Evolutionary conservation across 2,329 filamentous ascomycete species (phyloP).

Genomic region (Phyllosticta capitalensis): DNA sequence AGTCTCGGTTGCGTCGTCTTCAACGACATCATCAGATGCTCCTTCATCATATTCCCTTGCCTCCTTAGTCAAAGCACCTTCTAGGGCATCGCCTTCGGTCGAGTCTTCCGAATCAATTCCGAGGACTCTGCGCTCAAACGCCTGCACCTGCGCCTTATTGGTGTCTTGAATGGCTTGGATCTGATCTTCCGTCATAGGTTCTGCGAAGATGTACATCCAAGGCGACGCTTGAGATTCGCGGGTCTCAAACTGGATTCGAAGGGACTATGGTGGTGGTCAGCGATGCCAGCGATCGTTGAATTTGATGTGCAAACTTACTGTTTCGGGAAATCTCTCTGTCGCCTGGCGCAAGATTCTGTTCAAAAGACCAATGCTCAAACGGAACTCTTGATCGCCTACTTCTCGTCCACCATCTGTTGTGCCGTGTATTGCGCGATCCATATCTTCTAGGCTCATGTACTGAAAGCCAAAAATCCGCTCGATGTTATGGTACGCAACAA

Average conservation of each 20-base stretch:
- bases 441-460: slow-evolving; percentile 76
- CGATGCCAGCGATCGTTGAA: not conserved
- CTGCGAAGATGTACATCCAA: slow-evolving; percentile 82
- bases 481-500: slow-evolving; percentile 92
- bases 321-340: slow-evolving; percentile 62
- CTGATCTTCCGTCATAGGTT: slow-evolving; percentile 66
- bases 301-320: slow-evolving; percentile 25
- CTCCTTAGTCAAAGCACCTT: slow-evolving; percentile 1
- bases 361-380: slow-evolving; percentile 65
- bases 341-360: slow-evolving; percentile 72
- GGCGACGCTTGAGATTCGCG: slow-evolving; percentile 45
- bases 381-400: slow-evolving; percentile 79
- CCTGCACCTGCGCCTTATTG: slow-evolving; percentile 54
- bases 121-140: slow-evolving; percentile 56
- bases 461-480: slow-evolving; percentile 96
- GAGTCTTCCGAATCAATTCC: slow-evolving; percentile 23
- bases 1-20: not conserved
- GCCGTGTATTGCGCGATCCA: slow-evolving; percentile 83
- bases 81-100: slow-evolving; percentile 19
- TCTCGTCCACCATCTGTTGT: slow-evolving; percentile 20
- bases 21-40: not conserved
- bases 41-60: not conserved
- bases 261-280: slow-evolving; percentile 37
- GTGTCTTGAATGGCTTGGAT: slow-evolving; percentile 65
- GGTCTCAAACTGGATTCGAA: slow-evolving; percentile 77